These are phyloP conservation scores for Dichomitus squalens DNA, from an alignment of 1,284 basidiomycete species.

Conservation along the genomic window DNA sequence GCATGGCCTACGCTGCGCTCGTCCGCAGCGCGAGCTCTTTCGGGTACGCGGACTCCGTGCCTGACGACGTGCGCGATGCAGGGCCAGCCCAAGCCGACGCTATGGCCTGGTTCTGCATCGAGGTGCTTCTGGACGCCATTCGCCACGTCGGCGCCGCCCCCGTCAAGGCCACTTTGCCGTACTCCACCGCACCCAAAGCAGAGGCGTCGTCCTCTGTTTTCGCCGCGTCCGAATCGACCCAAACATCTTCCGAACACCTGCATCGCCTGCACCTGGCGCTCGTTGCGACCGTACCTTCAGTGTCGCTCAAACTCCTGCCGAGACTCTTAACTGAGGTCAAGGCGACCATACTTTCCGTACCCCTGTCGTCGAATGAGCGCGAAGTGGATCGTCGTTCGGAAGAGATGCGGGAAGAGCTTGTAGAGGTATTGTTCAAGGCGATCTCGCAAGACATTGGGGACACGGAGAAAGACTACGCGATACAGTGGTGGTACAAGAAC, in stretches of 20 bases:
- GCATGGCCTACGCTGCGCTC: conserved; percentile 67
- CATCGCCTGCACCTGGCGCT: conserved; percentile 60
- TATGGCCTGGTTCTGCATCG: conserved; percentile 65
- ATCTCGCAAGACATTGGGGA: conserved; percentile 65
- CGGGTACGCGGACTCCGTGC: neutral
- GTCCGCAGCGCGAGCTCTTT: conserved; percentile 55
- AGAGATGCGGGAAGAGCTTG: conserved; percentile 47
- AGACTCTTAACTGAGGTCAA: conserved; percentile 52
- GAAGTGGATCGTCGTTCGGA: conserved; percentile 10
- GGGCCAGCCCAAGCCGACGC: conserved; percentile 28
- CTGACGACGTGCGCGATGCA: neutral
- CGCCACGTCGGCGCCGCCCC: conserved; percentile 10
- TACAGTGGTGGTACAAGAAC: conserved; percentile 68
- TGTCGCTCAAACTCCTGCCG: conserved; percentile 56
- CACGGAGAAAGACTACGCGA: conserved; percentile 60
- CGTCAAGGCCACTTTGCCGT: neutral
- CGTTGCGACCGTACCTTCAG: conserved; percentile 58
- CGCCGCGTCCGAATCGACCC: neutral
- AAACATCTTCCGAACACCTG: conserved; percentile 35
- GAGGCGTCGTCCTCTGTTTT: conserved; percentile 1
- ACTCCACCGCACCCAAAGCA: neutral
- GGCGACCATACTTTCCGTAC: conserved; percentile 33
- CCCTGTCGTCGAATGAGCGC: conserved; percentile 9
- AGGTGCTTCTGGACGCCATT: conserved; percentile 50
- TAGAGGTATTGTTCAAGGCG: conserved; percentile 58